Evolutionary conservation across 2,329 filamentous ascomycete species (phyloP).

Genomic region (Fusarium sp.): DNA sequence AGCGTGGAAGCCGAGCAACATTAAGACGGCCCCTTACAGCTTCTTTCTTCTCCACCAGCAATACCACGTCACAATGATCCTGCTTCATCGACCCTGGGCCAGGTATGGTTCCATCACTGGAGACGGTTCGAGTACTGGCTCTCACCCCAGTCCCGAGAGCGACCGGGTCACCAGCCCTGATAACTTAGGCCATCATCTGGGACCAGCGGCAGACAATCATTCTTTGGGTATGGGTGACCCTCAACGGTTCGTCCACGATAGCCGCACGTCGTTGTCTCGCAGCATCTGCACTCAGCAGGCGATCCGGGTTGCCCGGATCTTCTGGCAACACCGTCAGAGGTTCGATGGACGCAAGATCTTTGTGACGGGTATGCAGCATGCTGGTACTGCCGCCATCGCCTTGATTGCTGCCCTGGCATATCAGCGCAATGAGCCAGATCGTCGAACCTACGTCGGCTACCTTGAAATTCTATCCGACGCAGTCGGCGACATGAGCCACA

Average conservation of each 20-base stretch:
- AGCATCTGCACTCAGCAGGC: constrained; percentile 70
- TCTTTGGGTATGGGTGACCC: constrained; percentile 52
- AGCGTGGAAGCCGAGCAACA: constrained; percentile 66
- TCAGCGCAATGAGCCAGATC: constrained; percentile 54
- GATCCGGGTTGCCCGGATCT: constrained; percentile 67
- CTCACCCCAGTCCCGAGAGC: constrained; percentile 52
- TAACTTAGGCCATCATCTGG: constrained; percentile 32
- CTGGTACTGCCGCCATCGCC: constrained; percentile 68
- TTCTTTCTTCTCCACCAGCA: constrained; percentile 71
- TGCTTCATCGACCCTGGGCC: constrained; percentile 69
- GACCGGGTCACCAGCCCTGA: constrained; percentile 37
- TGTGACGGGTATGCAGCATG: constrained; percentile 67
- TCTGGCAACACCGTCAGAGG: constrained; percentile 69
- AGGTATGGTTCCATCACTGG: constrained; percentile 61
- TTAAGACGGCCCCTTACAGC: constrained; percentile 64
- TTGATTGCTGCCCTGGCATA: constrained; percentile 65
- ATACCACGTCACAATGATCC: constrained; percentile 68
- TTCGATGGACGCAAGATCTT: constrained; percentile 68
- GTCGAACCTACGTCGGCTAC: constrained; percentile 60
- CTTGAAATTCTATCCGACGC: constrained; percentile 68
- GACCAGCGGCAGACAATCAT: constrained; percentile 38
- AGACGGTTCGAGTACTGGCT: constrained; percentile 50
- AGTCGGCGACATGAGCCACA: constrained; percentile 67
- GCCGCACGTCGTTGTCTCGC: constrained; percentile 63
- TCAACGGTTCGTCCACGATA: constrained; percentile 57